phyloP scores from a whole-genome alignment of 768 basidiomycete species.

The Leucosporidium yakuticum region DNA sequence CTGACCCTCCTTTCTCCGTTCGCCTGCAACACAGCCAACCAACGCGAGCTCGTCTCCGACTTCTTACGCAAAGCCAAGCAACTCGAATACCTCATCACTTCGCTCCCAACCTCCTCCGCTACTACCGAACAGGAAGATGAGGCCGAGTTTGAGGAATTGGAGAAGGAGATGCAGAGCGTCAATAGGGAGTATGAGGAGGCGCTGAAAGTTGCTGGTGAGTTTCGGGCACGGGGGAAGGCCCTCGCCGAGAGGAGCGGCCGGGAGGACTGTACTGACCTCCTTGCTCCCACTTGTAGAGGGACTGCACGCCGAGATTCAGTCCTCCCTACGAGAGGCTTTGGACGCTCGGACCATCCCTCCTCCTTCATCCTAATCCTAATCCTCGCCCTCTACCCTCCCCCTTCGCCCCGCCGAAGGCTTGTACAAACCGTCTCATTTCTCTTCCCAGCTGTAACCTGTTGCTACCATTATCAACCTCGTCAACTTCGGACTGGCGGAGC shows the following conservation, averaged over 20 bases:
- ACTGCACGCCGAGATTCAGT: neutral
- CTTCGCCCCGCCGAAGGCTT: too few species aligned
- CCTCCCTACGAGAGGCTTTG: neutral
- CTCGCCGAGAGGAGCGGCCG: too few species aligned
- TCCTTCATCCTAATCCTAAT: neutral
- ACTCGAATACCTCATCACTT: constrained; percentile 74
- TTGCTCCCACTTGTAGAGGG: neutral
- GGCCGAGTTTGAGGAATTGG: constrained; percentile 58
- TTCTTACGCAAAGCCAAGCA: constrained; percentile 82
- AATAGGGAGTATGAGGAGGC: constrained; percentile 71
- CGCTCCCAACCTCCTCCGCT: constrained; percentile 45
- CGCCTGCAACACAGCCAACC: constrained; percentile 55
- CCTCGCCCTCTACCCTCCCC: too few species aligned
- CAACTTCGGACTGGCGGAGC: too few species aligned
- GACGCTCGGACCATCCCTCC: neutral
- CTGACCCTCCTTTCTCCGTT: neutral
- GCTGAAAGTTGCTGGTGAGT: constrained; percentile 64
- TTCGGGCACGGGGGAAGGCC: too few species aligned
- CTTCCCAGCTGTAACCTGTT: too few species aligned
- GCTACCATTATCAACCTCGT: too few species aligned
- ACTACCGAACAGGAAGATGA: constrained; percentile 45
- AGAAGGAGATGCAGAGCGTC: constrained; percentile 63
- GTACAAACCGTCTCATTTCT: too few species aligned
- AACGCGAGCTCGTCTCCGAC: constrained; percentile 75
- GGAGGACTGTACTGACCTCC: neutral